A percentile compares a stretch with the other conserved stretches of the same genome.
phyloP scores from a whole-genome alignment of 768 basidiomycete genomes.

The Naematelia encephala region DNA sequence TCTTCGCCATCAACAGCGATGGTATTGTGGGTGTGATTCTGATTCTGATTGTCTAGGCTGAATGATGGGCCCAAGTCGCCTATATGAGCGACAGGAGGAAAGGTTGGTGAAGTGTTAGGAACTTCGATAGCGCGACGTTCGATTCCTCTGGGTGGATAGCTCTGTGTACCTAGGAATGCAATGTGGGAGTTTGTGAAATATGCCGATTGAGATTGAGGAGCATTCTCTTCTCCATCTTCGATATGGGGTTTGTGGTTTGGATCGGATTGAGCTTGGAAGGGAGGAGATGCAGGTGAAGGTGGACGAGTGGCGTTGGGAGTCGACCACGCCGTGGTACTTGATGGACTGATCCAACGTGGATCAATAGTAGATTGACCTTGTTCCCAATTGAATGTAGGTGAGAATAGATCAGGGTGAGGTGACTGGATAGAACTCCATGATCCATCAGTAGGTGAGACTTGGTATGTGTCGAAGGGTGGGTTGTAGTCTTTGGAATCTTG shows the following conservation, averaged over 20 bases:
- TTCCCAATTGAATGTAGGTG: slow-evolving; percentile 10
- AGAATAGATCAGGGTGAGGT: slow-evolving; percentile 1
- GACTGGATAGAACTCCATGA: neutral
- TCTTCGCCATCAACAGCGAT: neutral
- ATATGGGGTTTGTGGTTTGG: neutral
- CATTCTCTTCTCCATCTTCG: neutral
- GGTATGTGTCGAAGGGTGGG: neutral
- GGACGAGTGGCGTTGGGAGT: slow-evolving; percentile 2
- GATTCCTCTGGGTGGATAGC: slow-evolving; percentile 2
- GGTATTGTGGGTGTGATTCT: neutral
- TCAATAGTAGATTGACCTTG: slow-evolving; percentile 6
- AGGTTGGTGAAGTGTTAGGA: neutral
- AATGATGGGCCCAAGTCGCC: neutral
- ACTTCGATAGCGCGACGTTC: neutral
- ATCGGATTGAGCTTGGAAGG: neutral
- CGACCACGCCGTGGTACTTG: neutral
- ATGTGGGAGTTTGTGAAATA: neutral
- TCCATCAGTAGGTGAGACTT: neutral
- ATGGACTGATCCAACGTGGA: slow-evolving; percentile 14
- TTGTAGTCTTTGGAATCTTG: neutral
- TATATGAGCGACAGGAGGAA: neutral
- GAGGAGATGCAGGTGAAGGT: neutral
- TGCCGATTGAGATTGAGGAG: neutral
- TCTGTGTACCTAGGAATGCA: slow-evolving; percentile 2
- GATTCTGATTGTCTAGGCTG: neutral